Base-by-base conservation (phyloP, 345 rosid species). In the Citrus reticulata region DNA sequence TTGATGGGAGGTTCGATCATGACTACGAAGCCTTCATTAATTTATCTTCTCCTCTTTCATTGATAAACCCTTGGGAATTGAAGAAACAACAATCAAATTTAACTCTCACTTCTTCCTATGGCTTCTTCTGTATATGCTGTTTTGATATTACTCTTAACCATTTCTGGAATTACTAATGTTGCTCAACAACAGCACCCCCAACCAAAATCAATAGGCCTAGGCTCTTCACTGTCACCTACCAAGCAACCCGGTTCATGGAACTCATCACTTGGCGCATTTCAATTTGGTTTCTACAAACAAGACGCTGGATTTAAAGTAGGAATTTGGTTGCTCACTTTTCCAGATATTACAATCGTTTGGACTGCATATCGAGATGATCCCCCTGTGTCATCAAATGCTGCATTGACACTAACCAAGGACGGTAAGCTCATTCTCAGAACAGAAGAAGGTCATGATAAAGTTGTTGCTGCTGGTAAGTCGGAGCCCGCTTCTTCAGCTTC, bases 231-330 rank as follows among this genome's bases (percentile, higher is more conserved):
- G 2, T 74, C 60, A 1, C 82, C 89, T 22, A 5, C 19, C 60
- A 6, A 0, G 19, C 20, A 59, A 46, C 27, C 81, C 9, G 0
- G 1, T 40, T 76, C 79, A 24, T 86, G 88, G 91, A 6, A 40
- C 22, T 88, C 89, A 19, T 70, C 85, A 69, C 86, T 87, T 3
- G 83, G 86, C 24, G 74, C 30, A 32, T 86, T 77, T 8, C 78
- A 82, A 4, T 84, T 84, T 2, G 89, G 87, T 6, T 88, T 88
- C 79, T 82, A 81, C 54, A 0, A 39, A 17, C 57, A 74, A 34
- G 86, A 77, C 37, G 25, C 5, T 3, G 85, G 80, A 24, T 84
- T 81, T 66, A 30, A 59, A 0, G 40, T 88, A 0, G 88, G 89
- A 5, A 24, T 81, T 5, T 88, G 87, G 78, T 58, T 83, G 2